Conservation (phyloP, 331 rosid species). For the Stylosanthes scabra region DNA sequence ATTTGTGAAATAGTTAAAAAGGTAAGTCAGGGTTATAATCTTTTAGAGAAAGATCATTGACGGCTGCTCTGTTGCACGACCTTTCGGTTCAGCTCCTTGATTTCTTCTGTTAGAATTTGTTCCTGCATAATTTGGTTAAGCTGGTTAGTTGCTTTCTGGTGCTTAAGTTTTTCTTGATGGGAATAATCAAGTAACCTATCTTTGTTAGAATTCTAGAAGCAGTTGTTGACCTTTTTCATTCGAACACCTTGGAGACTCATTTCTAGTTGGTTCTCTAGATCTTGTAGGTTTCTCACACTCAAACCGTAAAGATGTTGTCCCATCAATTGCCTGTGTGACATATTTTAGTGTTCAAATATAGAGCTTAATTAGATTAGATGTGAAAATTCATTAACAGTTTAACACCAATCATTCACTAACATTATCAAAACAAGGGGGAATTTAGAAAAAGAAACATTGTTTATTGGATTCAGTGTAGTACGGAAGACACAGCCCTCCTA, state of each 20-base stretch:
- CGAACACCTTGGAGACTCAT: conserved; percentile 69
- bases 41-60: conserved; percentile 26
- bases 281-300: conserved; percentile 61
- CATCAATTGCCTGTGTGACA: conserved; percentile 65
- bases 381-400: neutral
- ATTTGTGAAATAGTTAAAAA: conserved; percentile 12
- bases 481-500: conserved; percentile 24
- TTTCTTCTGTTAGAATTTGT: conserved; percentile 65
- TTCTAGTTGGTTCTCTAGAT: conserved; percentile 74
- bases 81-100: conserved; percentile 63
- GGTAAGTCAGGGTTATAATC: conserved; percentile 10
- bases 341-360: conserved; percentile 22
- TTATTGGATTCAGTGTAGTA: conserved; percentile 18
- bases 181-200: conserved; percentile 4
- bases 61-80: conserved; percentile 36
- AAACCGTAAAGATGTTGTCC: conserved; percentile 76
- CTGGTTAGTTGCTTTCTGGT: conserved; percentile 34
- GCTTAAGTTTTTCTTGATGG: conserved; percentile 11
- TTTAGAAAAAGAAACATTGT: neutral
- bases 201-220: neutral
- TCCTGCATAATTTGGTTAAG: conserved; percentile 62
- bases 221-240: conserved; percentile 65
- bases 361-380: conserved; percentile 19
- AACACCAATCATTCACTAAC: neutral
- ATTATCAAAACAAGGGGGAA: neutral